Evolutionary conservation across 805 yeast species (phyloP), one percentile per base, ranked within the genome.

Genomic region (Candida khao-thaluensis): DNA sequence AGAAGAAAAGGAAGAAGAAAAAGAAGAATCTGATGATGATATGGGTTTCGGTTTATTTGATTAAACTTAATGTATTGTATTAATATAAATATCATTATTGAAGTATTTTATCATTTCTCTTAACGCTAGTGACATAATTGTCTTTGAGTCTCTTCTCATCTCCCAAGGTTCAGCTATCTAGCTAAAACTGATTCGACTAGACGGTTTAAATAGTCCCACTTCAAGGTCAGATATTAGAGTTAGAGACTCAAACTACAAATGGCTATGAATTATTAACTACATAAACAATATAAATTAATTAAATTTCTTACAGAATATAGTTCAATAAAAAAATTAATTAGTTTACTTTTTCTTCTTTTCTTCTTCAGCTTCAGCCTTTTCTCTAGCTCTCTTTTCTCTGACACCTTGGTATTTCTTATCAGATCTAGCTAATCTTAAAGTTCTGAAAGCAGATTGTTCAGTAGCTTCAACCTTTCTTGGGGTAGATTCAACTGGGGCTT

Each of bases 321-420:
- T 30, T 30, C 34, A 21, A 18, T 30, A 30, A 30, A 30, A 29
- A 37, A 17, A 16, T 17, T 25, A 31, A 37, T 35, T 40, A 33
- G 49, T 62, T 82, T 86, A 88, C 83, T 88, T 88, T 90, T 90
- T 90, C 65, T 67, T 64, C 91, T 90, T 90, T 66, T 89, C 96
- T 77, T 95, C 95, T 79, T 90, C 99, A 72, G 97, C 98, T 78
- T 88, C 98, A 71, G 96, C 97, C 79, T 80, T 81, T 59, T 90
- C 97, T 69, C 71, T 81, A 65, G 95, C 95, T 78, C 96, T 85
- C 95, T 91, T 93, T 70, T 82, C 98, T 77, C 95, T 89, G 77
- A 80, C 77, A 81, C 99, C 99, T 71, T 72, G 78, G 85, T 79
- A 85, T 74, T 79, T 88, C 82, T 91, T 88, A 62, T 85, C 86